Conservation (phyloP, 108 stramenopile species). For the Skeletonema tropicum region DNA sequence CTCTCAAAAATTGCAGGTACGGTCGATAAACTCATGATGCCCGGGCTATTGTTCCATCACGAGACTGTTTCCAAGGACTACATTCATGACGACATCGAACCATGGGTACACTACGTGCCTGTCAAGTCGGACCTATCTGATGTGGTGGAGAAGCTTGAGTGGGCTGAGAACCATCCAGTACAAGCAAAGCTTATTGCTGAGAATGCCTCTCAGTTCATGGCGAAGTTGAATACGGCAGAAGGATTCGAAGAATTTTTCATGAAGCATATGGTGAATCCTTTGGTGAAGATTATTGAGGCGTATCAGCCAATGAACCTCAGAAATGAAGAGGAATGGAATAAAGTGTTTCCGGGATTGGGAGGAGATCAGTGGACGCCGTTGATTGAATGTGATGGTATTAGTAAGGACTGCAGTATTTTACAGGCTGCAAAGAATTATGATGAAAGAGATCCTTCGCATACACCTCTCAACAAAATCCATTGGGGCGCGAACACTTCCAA, state of each 20-base stretch:
- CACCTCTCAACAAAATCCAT: not conserved
- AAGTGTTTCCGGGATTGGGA: not conserved
- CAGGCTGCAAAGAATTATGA: not conserved
- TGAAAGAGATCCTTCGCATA: not conserved
- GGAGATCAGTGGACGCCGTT: not conserved
- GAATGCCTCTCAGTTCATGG: not conserved
- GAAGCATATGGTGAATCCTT: not conserved
- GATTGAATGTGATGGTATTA: not conserved
- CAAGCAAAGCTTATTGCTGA: constrained; percentile 12
- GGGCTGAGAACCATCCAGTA: constrained; percentile 19
- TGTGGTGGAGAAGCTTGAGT: constrained; percentile 19
- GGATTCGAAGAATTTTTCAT: not conserved
- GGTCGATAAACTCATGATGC: constrained; percentile 16
- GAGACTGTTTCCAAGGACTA: constrained; percentile 18
- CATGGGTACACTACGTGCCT: constrained; percentile 28
- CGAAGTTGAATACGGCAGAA: not conserved
- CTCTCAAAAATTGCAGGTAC: no score
- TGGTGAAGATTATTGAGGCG: constrained; percentile 8
- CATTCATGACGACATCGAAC: constrained; percentile 8
- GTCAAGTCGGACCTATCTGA: constrained; percentile 1
- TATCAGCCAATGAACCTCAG: constrained; percentile 4
- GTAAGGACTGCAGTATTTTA: not conserved
- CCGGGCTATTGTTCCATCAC: constrained; percentile 22
- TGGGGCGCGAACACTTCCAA: not conserved
- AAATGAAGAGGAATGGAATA: not conserved